Base-by-base conservation (phyloP, 495 filamentous ascomycete species). In the Aspergillus biplanus region DNA sequence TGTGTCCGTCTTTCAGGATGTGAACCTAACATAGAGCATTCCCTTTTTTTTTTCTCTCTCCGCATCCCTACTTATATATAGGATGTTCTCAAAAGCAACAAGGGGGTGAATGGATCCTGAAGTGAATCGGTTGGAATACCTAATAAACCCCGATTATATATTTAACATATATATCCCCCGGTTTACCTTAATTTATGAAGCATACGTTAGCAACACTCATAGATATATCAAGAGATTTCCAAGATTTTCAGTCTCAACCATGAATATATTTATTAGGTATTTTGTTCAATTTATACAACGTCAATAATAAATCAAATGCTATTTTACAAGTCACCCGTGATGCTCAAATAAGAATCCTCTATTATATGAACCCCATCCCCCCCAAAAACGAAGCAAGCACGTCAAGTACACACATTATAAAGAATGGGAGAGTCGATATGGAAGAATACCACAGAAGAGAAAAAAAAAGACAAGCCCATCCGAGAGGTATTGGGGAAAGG, bases 1-100 rank as follows among this genome's bases (percentile, higher is more conserved):
- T 67, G 77, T 80, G 5, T 79, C 78, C 54, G 78, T 78, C 42
- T 80, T 80, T 60, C 79, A 82, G 37, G 79, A 82, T 53, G 75
- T 82, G 32, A 80, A 78, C 66, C 58, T 80, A 35, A 64, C 73
- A 13, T 80, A 67, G 70, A 27, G 21, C n/a, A n/a, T n/a, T n/a
- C 21, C 21, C 21, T 1, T 2, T 27, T 27, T 27, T 27, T 27
- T 27, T 27, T 27, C 21, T 2, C 21, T 2, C 21, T 27, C 21
- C 1, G 21, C 21, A 27, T 27, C 21, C 21, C 21, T 27, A 27
- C 21, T 27, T 27, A 27, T 27, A 27, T 27, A 27, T 27, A 27
- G 21, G 21, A 27, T 1, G 21, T 27, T 27, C 21, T 27, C 21
- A 27, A 27, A 27, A 27, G 21, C 21, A 27, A 27, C 21, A 2